Percentiles rank a stretch among this genome's conserved stretches.
These are phyloP conservation scores for Capronia americana DNA, from an alignment of 2,329 filamentous ascomycete species.

Conservation along the genomic window DNA sequence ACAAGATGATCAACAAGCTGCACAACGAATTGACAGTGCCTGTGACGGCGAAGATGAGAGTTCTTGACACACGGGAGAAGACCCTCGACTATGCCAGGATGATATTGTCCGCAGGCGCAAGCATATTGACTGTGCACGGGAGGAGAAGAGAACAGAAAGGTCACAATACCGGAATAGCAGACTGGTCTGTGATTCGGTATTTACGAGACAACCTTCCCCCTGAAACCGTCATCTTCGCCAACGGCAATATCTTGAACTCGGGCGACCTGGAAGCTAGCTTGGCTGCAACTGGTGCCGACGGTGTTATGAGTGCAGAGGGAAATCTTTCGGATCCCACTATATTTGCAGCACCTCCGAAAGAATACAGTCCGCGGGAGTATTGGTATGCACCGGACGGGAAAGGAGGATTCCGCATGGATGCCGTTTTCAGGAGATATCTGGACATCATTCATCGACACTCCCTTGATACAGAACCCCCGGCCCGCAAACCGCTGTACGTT, in stretches of 20 bases:
- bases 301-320: constrained; percentile 93
- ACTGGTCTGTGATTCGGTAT: constrained; percentile 86
- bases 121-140: constrained; percentile 91
- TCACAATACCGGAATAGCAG: constrained; percentile 88
- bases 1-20: constrained; percentile 80
- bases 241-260: constrained; percentile 87
- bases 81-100: constrained; percentile 89
- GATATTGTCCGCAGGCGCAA: constrained; percentile 85
- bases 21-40: constrained; percentile 80
- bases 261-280: constrained; percentile 80
- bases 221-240: constrained; percentile 94
- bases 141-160: constrained; percentile 90
- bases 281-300: constrained; percentile 84
- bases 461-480: constrained; percentile 68
- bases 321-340: constrained; percentile 91
- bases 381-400: constrained; percentile 78
- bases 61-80: constrained; percentile 83
- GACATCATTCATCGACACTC: constrained; percentile 86
- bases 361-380: constrained; percentile 76
- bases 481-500: constrained; percentile 74
- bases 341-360: constrained; percentile 73
- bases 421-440: constrained; percentile 83
- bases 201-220: constrained; percentile 80
- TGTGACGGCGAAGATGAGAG: constrained; percentile 92
- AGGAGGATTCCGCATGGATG: constrained; percentile 88